Conservation (phyloP, 805 yeast genomes). For the Pichia heedii region DNA sequence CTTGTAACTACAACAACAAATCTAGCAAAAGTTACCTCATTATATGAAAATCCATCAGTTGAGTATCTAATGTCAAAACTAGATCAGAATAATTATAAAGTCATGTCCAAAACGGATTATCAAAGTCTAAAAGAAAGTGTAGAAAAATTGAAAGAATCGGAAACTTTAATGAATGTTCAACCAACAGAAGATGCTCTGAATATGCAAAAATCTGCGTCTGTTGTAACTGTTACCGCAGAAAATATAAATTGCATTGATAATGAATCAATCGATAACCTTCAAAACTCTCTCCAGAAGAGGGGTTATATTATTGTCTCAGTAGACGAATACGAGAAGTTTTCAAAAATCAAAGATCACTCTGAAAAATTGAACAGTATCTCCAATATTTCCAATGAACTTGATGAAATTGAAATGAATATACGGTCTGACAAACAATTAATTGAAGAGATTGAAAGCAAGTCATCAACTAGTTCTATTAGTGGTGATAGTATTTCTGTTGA, state of each 20-base stretch:
- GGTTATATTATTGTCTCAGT: constrained; percentile 21
- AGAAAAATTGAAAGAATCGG: background rate
- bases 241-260: constrained; percentile 2
- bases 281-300: constrained; percentile 12
- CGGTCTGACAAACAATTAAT: constrained; percentile 7
- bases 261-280: constrained; percentile 24
- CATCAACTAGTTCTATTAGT: constrained; percentile 1
- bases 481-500: constrained; percentile 8
- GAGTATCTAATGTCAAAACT: constrained; percentile 7
- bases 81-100: background rate
- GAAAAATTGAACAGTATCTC: constrained; percentile 1
- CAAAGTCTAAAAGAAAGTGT: background rate
- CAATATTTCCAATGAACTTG: constrained; percentile 9
- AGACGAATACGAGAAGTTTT: constrained; percentile 17
- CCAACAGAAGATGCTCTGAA: background rate
- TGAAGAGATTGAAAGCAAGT: constrained; percentile 8
- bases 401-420: constrained; percentile 9
- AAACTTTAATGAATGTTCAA: no score
- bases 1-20: background rate
- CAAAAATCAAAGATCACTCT: background rate
- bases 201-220: constrained; percentile 4
- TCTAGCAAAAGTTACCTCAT: background rate
- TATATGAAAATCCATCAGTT: constrained; percentile 8
- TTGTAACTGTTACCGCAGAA: constrained; percentile 9
- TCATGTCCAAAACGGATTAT: background rate